Evolutionary conservation across 441 rosid genomes (phyloP), one percentile per base, ranked within the genome.

Genomic region (Erodium texanum): DNA sequence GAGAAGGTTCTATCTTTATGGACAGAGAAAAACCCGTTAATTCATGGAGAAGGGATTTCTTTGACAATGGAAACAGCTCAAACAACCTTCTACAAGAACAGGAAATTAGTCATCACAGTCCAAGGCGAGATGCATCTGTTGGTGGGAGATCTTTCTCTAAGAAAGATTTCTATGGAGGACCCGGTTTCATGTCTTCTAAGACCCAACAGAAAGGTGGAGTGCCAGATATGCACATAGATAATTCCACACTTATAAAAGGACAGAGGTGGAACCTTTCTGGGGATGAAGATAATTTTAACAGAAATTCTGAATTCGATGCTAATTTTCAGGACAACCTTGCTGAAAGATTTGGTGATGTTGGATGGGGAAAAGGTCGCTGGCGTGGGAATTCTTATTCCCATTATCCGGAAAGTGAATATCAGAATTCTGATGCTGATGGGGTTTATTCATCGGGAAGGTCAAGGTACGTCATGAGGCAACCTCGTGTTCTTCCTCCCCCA

Each of bases 401-500:
- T 45, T 82, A 83, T 64, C 78, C 87, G 69, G 98, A 85, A 66
- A 78, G 82, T 71, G 68, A 77, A 36, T 82, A 87, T 78, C 91
- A 78, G 62, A 84, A 86, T 72, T 73, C 87, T 0, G 97, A 89
- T 64, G 82, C 81, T 71, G 94, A 85, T 75, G 93, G 83, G 65
- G 76, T 83, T 74, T 83, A 82, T 75, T 82, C 94, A 50, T 84
- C 81, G 81, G 94, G 93, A 68, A 85, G 94, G 83, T 81, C 92
- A 56, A 79, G 97, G 61, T 85, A 85, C 79, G 81, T 96, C 71
- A 76, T 83, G 80, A 87, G 87, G 83, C 97, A 90, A 81, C 99
- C 98, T 73, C 97, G 90, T 72, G 98, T 92, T 69, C 86, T 83
- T 38, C 98, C 98, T 61, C 97, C 99, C 78, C 92, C 89, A 66